Conservation (phyloP, 148 eudicot genomes). For the Silene conica region DNA sequence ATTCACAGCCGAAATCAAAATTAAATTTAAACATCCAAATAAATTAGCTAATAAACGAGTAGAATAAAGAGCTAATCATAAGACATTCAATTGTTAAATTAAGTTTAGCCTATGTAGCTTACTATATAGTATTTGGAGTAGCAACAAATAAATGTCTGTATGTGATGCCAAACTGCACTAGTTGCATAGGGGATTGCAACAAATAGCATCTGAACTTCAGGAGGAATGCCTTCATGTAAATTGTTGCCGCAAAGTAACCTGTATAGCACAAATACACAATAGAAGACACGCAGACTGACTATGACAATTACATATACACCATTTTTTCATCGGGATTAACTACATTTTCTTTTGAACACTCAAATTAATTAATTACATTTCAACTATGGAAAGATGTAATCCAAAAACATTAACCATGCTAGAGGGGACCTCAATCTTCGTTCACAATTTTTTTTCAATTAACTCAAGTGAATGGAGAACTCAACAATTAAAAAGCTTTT, state of each 20-base stretch:
- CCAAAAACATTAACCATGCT: no score
- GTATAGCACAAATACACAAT: neutral
- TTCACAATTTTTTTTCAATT: no score
- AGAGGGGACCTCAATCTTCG: no score
- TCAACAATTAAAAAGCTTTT: neutral
- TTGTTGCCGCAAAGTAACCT: constrained; percentile 38
- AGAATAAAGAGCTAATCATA: neutral
- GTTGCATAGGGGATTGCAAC: constrained; percentile 95
- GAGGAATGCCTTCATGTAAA: constrained; percentile 17
- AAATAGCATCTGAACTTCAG: constrained; percentile 17
- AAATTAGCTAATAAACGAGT: neutral
- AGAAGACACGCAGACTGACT: neutral
- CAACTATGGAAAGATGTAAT: no score
- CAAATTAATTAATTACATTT: no score
- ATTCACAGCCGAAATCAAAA: no score
- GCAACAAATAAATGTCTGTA: constrained; percentile 95
- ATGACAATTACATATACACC: neutral
- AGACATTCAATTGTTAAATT: neutral
- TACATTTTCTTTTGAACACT: no score
- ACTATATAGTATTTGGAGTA: constrained; percentile 96
- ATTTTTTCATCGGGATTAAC: no score
- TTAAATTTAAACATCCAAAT: neutral
- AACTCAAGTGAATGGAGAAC: no score
- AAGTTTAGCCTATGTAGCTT: constrained; percentile 31
- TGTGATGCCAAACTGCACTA: constrained; percentile 95